Percentiles rank a stretch among this genome's conserved stretches.
These are phyloP conservation scores for Termitomyces sp. DNA, from an alignment of 768 basidiomycete genomes.

Conservation along the genomic window DNA sequence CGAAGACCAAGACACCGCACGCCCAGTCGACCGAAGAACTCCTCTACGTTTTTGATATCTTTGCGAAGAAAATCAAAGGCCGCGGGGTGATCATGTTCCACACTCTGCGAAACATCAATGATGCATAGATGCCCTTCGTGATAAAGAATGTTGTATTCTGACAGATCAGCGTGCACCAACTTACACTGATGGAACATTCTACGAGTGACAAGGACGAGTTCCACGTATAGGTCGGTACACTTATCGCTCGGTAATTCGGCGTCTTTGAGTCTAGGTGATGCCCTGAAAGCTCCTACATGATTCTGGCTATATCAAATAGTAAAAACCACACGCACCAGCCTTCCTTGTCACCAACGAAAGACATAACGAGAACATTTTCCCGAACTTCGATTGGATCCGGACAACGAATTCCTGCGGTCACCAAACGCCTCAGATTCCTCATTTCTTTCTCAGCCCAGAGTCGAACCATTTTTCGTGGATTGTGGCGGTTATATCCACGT, in stretches of 20 bases:
- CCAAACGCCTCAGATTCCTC: slow-evolving; percentile 86
- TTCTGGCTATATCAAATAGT: neutral
- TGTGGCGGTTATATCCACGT: slow-evolving; percentile 80
- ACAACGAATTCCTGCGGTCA: slow-evolving; percentile 76
- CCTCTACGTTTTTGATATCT: slow-evolving; percentile 90
- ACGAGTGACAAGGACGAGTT: slow-evolving; percentile 75
- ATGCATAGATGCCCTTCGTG: slow-evolving; percentile 79
- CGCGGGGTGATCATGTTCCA: slow-evolving; percentile 95
- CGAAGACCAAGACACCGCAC: slow-evolving; percentile 74
- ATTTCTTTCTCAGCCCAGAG: slow-evolving; percentile 99
- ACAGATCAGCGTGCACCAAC: slow-evolving; percentile 95
- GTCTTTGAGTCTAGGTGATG: slow-evolving; percentile 92
- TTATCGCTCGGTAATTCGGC: slow-evolving; percentile 48
- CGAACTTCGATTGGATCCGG: slow-evolving; percentile 91
- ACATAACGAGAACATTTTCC: slow-evolving; percentile 97
- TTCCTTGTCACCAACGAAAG: slow-evolving; percentile 75
- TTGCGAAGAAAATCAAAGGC: slow-evolving; percentile 94
- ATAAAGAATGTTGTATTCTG: slow-evolving; percentile 96
- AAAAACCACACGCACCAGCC: slow-evolving; percentile 59
- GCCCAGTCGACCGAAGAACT: slow-evolving; percentile 79
- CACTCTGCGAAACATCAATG: slow-evolving; percentile 98
- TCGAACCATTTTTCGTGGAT: slow-evolving; percentile 98
- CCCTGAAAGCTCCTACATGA: slow-evolving; percentile 41
- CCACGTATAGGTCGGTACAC: slow-evolving; percentile 61
- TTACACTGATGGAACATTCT: slow-evolving; percentile 87